Evolutionary conservation across 2,329 filamentous ascomycete genomes (phyloP).

Genomic region (Exophiala alcalophila): DNA sequence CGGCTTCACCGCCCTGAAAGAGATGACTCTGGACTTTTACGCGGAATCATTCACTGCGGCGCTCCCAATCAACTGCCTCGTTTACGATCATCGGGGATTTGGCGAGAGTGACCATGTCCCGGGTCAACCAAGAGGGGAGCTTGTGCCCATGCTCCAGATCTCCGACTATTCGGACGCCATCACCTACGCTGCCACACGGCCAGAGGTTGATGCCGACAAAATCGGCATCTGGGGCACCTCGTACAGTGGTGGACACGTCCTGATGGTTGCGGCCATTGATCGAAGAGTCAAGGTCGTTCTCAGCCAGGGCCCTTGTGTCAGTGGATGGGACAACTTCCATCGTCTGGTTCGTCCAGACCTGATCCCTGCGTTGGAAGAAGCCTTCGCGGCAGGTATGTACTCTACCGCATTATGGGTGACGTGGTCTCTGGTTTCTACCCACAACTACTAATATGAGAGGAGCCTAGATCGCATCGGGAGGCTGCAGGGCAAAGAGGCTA

Average conservation of each 20-base stretch:
- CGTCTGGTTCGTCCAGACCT: slow-evolving; percentile 34
- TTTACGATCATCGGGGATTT: slow-evolving; percentile 35
- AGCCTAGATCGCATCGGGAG: too few species aligned
- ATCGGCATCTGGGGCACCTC: slow-evolving; percentile 40
- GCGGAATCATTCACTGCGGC: slow-evolving; percentile 14
- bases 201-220: slow-evolving; percentile 31
- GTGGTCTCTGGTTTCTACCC: too few species aligned
- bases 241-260: slow-evolving; percentile 39
- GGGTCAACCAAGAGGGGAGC: slow-evolving; percentile 36
- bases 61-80: slow-evolving; percentile 23
- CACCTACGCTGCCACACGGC: slow-evolving; percentile 32
- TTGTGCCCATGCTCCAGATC: slow-evolving; percentile 33
- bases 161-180: slow-evolving; percentile 39
- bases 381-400: slow-evolving; percentile 30
- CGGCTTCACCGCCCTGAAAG: slow-evolving; percentile 23
- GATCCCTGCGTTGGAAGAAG: slow-evolving; percentile 25
- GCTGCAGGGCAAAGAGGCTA: too few species aligned
- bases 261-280: slow-evolving; percentile 40
- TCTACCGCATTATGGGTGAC: too few species aligned
- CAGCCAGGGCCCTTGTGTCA: slow-evolving; percentile 35
- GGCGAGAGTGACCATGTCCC: slow-evolving; percentile 34
- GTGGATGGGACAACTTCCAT: slow-evolving; percentile 37
- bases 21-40: slow-evolving; percentile 18
- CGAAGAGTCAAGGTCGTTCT: slow-evolving; percentile 40
- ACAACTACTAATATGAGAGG: too few species aligned